Base-by-base conservation (phyloP, 2,329 filamentous ascomycete genomes). In the Alternaria atra region DNA sequence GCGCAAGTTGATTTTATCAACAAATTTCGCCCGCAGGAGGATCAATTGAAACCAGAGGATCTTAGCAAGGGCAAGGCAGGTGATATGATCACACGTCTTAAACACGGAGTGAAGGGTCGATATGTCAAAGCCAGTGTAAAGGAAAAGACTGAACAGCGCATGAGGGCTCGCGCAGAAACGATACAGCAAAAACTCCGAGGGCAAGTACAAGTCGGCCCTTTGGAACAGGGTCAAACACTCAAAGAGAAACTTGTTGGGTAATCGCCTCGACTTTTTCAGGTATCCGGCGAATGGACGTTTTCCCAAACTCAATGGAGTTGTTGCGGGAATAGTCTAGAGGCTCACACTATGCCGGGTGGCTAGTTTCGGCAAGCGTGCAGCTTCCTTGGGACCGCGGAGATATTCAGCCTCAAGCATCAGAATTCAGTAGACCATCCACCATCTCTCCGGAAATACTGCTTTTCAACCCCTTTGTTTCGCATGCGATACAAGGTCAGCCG, bases 81-180 rank as follows among this genome's bases (percentile, higher is more conserved):
- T 5, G 94, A 97, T 75, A 94, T 97, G 90, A 97, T 98, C 66
- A 96, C 92, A 7, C 96, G 97, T 78, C 75, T 97, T 63, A 94
- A 90, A 77, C 91, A 95, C 74, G 94, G 94, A 0, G 92, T 91
- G 1, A 83, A 87, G 83, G 77, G 91, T 80, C 64, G 87, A 80
- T 80, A 69, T 34, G 69, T 73, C 48, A 82, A 77, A 71, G 77
- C 75, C 23, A 76, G 72, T 30, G 73, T 70, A 3, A 74, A 73
- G 56, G 76, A 74, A 42, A 70, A 67, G 32, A 63, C 56, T 17
- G 69, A 70, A 34, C 44, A 63, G 25, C 70, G 71, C 50, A 68
- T 65, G 34, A 72, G 65, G 46, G 80, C 84, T 55, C 88, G 85
- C 74, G 85, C 82, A 43, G 84, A 84, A 52, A 80, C 75, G 37